Evolutionary conservation across 495 filamentous ascomycete species (phyloP).

Genomic region (Opeltia flavorubescens): DNA sequence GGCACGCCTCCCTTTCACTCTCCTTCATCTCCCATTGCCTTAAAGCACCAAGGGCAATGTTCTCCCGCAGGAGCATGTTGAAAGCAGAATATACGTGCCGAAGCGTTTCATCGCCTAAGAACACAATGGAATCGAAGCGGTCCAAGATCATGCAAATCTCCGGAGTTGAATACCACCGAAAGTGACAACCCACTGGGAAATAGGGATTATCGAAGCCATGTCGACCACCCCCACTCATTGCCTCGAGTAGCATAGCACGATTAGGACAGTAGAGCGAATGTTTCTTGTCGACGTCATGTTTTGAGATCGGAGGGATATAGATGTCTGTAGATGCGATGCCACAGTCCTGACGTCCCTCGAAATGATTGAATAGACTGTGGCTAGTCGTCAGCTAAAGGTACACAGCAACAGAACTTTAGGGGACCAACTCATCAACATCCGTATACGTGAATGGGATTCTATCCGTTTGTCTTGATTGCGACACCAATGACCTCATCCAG

Average conservation of each 20-base stretch:
- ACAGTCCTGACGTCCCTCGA: slow-evolving; percentile 31
- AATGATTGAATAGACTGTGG: slow-evolving; percentile 28
- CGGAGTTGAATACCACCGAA: slow-evolving; percentile 30
- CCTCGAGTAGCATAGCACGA: slow-evolving; percentile 25
- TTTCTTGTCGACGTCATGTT: slow-evolving; percentile 8
- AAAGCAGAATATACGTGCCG: slow-evolving; percentile 32
- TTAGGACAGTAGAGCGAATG: slow-evolving; percentile 23
- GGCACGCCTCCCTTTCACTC: slow-evolving; percentile 20
- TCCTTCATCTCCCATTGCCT: slow-evolving; percentile 27
- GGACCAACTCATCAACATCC: slow-evolving; percentile 12
- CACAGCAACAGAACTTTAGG: background rate
- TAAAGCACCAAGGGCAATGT: slow-evolving; percentile 28
- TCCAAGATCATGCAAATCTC: slow-evolving; percentile 37
- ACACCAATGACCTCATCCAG: slow-evolving; percentile 2
- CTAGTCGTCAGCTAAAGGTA: slow-evolving; percentile 4
- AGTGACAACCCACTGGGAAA: slow-evolving; percentile 26
- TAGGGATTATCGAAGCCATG: slow-evolving; percentile 33
- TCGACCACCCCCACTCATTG: slow-evolving; percentile 32
- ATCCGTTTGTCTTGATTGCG: slow-evolving; percentile 7
- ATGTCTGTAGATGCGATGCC: slow-evolving; percentile 28
- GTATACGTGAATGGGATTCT: slow-evolving; percentile 10
- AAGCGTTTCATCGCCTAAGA: slow-evolving; percentile 32
- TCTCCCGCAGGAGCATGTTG: slow-evolving; percentile 33
- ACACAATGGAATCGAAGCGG: slow-evolving; percentile 30
- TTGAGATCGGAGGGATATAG: slow-evolving; percentile 22